Base-by-base conservation (phyloP, 768 basidiomycete species). In the Baorangia bicolor region DNA sequence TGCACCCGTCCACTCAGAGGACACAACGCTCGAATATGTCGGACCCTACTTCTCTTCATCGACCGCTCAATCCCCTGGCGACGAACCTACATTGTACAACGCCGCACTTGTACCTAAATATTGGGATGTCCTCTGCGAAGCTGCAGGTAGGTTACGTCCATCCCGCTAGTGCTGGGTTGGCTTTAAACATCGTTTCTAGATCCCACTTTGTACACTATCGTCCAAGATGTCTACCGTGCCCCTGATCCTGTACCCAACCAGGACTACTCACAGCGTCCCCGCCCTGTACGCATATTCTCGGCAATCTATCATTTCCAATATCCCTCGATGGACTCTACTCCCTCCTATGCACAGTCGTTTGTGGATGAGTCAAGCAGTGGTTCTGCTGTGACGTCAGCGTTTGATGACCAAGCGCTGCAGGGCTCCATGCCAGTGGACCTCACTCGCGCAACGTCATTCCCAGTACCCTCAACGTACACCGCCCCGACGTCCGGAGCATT, bases 121-220 rank as follows among this genome's bases (percentile, higher is more conserved):
- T 63, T 90, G 88, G 88, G 72, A 77, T 18, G 79, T 75, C 21
- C 75, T 90, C 53, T 79, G 79, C 50, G 72, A 77, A 58, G 79
- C 80, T 49, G 58, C 76, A 60, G 84, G 88, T 88, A 61, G 51
- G 78, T 44, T 20, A 23, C 38, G 3, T 51, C 30, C 11, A 14
- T 30, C 58, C 55, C 56, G 38, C 16, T 45, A 18, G 25, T 31
- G 31, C 40, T 42, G 18, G 9, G 42, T 43, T 11, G 11, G 20
- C 2, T 14, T 30, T 33, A 23, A 40, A 41, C n/a, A 21, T 42
- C 23, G 37, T n/a, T 44, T 28, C 11, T 57, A 90, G 88, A 90
- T 69, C 85, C 86, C 21, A 82, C 85, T 5, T 70, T 78, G 52
- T 90, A 81, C 68, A 82, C 79, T 3, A 87, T 90, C 63, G 71